Evolutionary conservation across 495 filamentous ascomycete species (phyloP), one percentile per base, ranked within the genome.

Genomic region (Corynascus novoguineensis): DNA sequence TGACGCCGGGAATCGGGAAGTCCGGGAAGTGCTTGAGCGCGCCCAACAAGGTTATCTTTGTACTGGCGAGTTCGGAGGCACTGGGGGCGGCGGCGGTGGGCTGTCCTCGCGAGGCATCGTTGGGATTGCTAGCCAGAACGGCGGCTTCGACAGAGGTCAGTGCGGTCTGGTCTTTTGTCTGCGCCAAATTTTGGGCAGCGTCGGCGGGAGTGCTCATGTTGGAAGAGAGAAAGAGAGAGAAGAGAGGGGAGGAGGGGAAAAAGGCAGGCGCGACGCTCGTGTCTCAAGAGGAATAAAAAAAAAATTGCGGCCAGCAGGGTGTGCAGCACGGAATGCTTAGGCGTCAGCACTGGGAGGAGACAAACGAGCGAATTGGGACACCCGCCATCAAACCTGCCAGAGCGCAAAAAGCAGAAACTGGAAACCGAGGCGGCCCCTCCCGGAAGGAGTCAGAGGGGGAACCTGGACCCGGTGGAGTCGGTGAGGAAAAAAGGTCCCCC

Each of bases 1-100:
- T 81, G 68, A 99, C 91, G 70, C 95, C 95, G 6, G 88, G 86
- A 48, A 86, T 85, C 32, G 95, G 95, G 76, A 99, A 97, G 79
- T 99, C 90, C 57, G 87, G 87, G 76, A 87, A 96, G 73, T 88
- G 86, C 69, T 74, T 74, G 27, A 81, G 73, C 45, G 76, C 69
- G 50, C 72, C 69, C 58, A 73, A 66, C 42, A 83, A 73, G 62
- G 70, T 87, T 87, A 89, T 82, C 83, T 90, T 89, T 87, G 90
- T 84, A 91, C 83, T 75, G 90, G 89, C 76, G 89, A 93, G 86
- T 91, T 92, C 81, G 86, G 87, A 65, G 85, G 85, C 68, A 84
- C 81, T 71, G 86, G 87, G 49, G 88, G 88, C 55, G 82, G 81
- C 70, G 74, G 79, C 60, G 75, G 80, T 37, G 73, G 81, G 69